phyloP scores from a whole-genome alignment of 768 basidiomycete species.

The Lactarius deliciosus region DNA sequence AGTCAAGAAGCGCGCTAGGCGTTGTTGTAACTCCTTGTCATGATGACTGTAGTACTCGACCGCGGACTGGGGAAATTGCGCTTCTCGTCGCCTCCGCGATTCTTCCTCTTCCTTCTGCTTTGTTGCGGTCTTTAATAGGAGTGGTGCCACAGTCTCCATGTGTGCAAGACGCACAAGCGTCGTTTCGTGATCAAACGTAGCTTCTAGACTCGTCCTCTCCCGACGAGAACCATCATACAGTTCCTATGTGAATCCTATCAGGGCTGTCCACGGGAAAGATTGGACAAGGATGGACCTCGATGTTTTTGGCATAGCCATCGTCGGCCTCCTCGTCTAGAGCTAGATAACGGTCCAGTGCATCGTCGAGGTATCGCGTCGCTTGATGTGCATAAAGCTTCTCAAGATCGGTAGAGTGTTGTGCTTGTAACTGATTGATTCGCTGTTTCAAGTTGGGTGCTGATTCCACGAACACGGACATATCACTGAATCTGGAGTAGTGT shows the following conservation, averaged over 20 bases:
- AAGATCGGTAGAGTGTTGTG: constrained; percentile 36
- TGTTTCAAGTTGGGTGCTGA: constrained; percentile 33
- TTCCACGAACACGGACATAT: constrained; percentile 30
- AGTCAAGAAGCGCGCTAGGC: constrained; percentile 27
- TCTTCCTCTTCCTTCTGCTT: constrained; percentile 23
- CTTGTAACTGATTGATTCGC: constrained; percentile 36
- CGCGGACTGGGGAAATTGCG: constrained; percentile 22
- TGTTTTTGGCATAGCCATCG: neutral
- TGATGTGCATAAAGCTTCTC: constrained; percentile 37
- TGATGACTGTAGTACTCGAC: constrained; percentile 22
- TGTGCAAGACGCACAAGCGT: constrained; percentile 22
- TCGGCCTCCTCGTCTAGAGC: constrained; percentile 25
- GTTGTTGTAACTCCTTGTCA: constrained; percentile 27
- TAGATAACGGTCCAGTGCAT: constrained; percentile 35
- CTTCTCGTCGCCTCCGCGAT: constrained; percentile 24
- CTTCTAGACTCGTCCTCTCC: constrained; percentile 15
- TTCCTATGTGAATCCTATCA: constrained; percentile 3
- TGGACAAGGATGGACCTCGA: constrained; percentile 19
- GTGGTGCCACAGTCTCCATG: constrained; percentile 16
- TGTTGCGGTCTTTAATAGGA: constrained; percentile 6
- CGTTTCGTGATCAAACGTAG: constrained; percentile 19
- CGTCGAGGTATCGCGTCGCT: constrained; percentile 36
- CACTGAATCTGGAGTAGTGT: constrained; percentile 15
- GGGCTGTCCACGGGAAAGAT: neutral
- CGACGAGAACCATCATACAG: constrained; percentile 13